These are phyloP conservation scores for Capronia americana DNA, from an alignment of 2,329 filamentous ascomycete genomes.

Conservation along the genomic window DNA sequence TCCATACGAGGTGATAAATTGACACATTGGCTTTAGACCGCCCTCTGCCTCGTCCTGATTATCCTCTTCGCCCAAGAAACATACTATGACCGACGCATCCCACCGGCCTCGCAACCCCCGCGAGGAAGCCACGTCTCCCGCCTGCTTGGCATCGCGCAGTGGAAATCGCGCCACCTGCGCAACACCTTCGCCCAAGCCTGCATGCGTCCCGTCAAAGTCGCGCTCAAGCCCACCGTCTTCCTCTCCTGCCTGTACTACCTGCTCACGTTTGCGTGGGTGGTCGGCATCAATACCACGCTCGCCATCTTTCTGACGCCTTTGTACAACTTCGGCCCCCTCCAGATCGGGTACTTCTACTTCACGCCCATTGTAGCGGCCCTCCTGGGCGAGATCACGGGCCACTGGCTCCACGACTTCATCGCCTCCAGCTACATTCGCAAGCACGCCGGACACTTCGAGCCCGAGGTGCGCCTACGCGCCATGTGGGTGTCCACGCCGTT, in stretches of 20 bases:
- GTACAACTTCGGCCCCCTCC: constrained; percentile 58
- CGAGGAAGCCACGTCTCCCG: constrained; percentile 41
- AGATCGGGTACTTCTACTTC: constrained; percentile 65
- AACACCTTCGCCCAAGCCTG: constrained; percentile 46
- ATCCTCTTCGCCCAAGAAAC: constrained; percentile 49
- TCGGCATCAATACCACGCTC: constrained; percentile 63
- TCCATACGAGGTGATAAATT: background rate
- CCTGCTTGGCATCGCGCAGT: constrained; percentile 42
- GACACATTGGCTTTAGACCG: constrained; percentile 27
- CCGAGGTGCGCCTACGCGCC: constrained; percentile 61
- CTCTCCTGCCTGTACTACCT: constrained; percentile 48
- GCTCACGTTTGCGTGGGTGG: constrained; percentile 51
- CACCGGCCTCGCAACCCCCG: constrained; percentile 36
- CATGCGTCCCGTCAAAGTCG: constrained; percentile 47
- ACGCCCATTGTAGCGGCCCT: constrained; percentile 62
- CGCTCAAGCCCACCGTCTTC: constrained; percentile 49
- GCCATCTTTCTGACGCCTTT: constrained; percentile 59
- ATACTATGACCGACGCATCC: constrained; percentile 46
- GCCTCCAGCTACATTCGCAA: constrained; percentile 53
- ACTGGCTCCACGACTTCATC: constrained; percentile 63
- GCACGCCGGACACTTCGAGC: constrained; percentile 62
- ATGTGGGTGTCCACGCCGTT: constrained; percentile 57
- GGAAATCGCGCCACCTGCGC: constrained; percentile 38
- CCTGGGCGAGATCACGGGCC: constrained; percentile 61
- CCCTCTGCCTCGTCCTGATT: constrained; percentile 44